Base-by-base conservation (phyloP, 345 rosid species). In the Stellera chamaejasme region DNA sequence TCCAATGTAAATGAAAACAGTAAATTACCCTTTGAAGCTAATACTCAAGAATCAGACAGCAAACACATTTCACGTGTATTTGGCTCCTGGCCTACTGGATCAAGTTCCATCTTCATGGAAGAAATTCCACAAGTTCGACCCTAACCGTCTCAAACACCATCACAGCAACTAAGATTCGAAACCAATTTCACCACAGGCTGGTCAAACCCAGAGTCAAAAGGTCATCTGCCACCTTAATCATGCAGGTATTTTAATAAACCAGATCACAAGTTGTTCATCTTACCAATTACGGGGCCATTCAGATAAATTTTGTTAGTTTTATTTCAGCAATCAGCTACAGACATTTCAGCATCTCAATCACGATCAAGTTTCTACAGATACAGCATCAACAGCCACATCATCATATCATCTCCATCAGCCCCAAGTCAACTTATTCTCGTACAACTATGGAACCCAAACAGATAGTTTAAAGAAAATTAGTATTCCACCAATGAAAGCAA, bases 331-430 rank as follows among this genome's bases (percentile, higher is more conserved):
- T 60, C 69, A 56, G 66, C 76, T 59, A 59, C 64, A 27, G 69
- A 66, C 44, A 63, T 27, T 50, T 55, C 76, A 64, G 71, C 69
- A 71, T 57, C 75, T 72, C 60, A 75, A 71, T 67, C 87, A 75
- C 76, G 77, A 62, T 61, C 85, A 80, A 59, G 77, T 69, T 73
- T 71, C 82, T 70, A 82, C 67, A 67, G 56, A 67, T 69, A 78
- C 85, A 80, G 93, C 93, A 85, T 62, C 86, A 73, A 81, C 92
- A 77, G 88, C 92, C 55, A 80, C 81, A 77, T 70, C 71, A 67
- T 50, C 73, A 76, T 82, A 79, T 59, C 70, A 72, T 60, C 73
- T 51, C 78, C 76, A 76, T 74, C 83, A 60, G 78, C 80, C 70
- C 73, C 68, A 76, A 28, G 62, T 61, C 68, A 75, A 58, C 66